These are phyloP conservation scores for Aspergillus thermomutatus DNA, from an alignment of 2,329 filamentous ascomycete species.

Conservation along the genomic window DNA sequence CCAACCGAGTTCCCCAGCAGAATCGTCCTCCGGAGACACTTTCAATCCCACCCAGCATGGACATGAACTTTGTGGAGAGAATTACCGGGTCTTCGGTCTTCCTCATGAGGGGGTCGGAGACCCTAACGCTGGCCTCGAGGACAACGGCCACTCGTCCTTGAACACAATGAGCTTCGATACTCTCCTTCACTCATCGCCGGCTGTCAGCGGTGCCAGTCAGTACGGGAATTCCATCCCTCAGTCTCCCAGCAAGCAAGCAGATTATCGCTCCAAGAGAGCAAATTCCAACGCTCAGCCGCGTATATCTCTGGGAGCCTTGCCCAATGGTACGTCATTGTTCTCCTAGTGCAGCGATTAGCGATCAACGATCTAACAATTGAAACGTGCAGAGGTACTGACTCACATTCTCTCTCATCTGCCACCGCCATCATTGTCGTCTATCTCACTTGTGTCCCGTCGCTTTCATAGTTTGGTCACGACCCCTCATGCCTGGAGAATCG, in stretches of 20 bases:
- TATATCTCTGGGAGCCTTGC: conserved; percentile 59
- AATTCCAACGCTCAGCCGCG: conserved; percentile 43
- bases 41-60: conserved; percentile 56
- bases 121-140: conserved; percentile 20
- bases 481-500: conserved; percentile 89
- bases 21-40: conserved; percentile 34
- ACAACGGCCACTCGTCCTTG: conserved; percentile 21
- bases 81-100: conserved; percentile 41
- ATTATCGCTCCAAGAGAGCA: conserved; percentile 52
- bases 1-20: conserved; percentile 43
- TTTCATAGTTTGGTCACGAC: conserved; percentile 86
- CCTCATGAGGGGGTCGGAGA: conserved; percentile 39
- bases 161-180: conserved; percentile 27
- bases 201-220: conserved; percentile 51
- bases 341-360: neutral
- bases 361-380: conserved; percentile 10
- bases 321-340: conserved; percentile 64
- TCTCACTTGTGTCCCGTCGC: conserved; percentile 81
- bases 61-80: conserved; percentile 45
- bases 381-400: conserved; percentile 73
- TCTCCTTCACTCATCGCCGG: conserved; percentile 37
- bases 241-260: conserved; percentile 37
- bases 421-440: conserved; percentile 74
- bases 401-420: conserved; percentile 88
- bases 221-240: conserved; percentile 50